Percentiles rank a stretch among this genome's conserved stretches.
Evolutionary conservation across 306 rosid genomes (phyloP).

Genomic region (Herpetospermum pedunculosum): DNA sequence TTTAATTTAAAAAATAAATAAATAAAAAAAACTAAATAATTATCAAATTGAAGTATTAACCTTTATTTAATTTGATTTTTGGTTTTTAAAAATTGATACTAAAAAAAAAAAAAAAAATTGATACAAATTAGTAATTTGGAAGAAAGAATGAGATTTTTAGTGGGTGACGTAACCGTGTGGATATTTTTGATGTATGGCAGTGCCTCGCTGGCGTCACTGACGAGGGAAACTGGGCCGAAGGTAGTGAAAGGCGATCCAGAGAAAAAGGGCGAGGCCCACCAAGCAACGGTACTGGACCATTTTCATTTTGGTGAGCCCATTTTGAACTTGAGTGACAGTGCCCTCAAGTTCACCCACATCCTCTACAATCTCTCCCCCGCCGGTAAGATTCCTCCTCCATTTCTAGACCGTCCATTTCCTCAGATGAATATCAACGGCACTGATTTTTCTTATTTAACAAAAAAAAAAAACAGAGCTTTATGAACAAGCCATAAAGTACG

Average conservation of each 20-base stretch:
- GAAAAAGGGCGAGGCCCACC: slow-evolving; percentile 15
- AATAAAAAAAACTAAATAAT: no score
- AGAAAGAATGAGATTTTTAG: no score
- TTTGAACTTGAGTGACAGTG: slow-evolving; percentile 61
- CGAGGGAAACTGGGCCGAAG: slow-evolving; percentile 87
- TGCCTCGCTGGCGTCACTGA: slow-evolving; percentile 84
- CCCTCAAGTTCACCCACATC: slow-evolving; percentile 77
- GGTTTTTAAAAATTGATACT: no score
- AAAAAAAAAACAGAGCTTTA: slow-evolving; percentile 38
- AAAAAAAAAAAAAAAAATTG: no score
- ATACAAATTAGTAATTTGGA: no score
- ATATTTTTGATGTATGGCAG: slow-evolving; percentile 14
- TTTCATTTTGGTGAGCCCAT: slow-evolving; percentile 38
- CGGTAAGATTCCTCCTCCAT: slow-evolving; percentile 23
- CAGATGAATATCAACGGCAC: background rate
- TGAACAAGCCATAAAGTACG: slow-evolving; percentile 81
- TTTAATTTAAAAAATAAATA: no score
- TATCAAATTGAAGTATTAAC: no score
- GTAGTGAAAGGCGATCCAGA: slow-evolving; percentile 81
- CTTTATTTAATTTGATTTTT: no score
- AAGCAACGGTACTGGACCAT: slow-evolving; percentile 11
- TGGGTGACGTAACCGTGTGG: background rate
- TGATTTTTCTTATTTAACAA: background rate
- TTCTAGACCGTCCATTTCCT: background rate
- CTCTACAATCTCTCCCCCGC: slow-evolving; percentile 91